Percentiles rank a stretch among this genome's conserved stretches.
Evolutionary conservation across 331 rosid genomes (phyloP).

Genomic region (Acacia pycnantha): DNA sequence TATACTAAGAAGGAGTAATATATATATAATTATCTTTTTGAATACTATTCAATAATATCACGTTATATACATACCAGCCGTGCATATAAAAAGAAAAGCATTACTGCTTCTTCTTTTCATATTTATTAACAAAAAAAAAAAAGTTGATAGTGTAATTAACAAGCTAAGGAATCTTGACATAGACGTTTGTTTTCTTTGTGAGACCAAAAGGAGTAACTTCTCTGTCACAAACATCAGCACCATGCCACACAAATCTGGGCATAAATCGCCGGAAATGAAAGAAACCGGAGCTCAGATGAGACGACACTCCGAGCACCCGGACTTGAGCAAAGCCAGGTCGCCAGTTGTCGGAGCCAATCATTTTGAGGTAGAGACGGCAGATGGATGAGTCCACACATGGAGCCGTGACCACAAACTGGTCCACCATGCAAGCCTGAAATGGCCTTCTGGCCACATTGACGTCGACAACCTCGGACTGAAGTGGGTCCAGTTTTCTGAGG

Average conservation of each 20-base stretch:
- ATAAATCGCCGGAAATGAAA: conserved; percentile 60
- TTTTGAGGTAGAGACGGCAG: conserved; percentile 70
- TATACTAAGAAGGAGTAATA: no score
- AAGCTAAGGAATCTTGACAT: conserved; percentile 26
- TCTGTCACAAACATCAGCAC: conserved; percentile 60
- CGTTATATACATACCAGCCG: neutral
- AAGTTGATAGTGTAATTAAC: neutral
- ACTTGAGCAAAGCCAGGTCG: conserved; percentile 73
- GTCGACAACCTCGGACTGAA: conserved; percentile 57
- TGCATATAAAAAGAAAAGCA: neutral
- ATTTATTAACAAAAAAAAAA: neutral
- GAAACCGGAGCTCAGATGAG: conserved; percentile 53
- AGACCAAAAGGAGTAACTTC: conserved; percentile 73
- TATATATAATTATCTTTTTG: neutral
- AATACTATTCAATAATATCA: neutral
- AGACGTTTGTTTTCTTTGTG: conserved; percentile 49
- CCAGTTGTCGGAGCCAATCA: conserved; percentile 70
- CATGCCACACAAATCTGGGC: conserved; percentile 84
- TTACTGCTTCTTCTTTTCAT: neutral
- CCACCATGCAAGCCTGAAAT: conserved; percentile 79
- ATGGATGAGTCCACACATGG: conserved; percentile 61
- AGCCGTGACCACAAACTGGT: conserved; percentile 58
- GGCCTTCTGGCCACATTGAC: conserved; percentile 65
- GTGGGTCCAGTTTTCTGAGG: conserved; percentile 51
- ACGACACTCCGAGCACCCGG: conserved; percentile 40